These are phyloP conservation scores for Xylaria arbuscula DNA, from an alignment of 2,329 filamentous ascomycete genomes.

Conservation along the genomic window DNA sequence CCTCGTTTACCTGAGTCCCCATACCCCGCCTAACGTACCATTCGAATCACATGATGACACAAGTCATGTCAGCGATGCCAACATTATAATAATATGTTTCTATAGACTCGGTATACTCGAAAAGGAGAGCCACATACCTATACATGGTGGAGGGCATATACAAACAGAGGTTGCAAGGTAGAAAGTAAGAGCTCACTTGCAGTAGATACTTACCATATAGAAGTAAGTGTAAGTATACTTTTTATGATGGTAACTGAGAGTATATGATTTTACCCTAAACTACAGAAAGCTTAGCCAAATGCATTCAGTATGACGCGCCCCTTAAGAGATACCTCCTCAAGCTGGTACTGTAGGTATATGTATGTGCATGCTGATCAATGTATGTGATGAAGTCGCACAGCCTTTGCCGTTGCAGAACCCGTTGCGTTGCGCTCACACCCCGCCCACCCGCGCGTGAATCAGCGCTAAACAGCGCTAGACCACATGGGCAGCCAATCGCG, in stretches of 20 bases:
- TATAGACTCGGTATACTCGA: not conserved
- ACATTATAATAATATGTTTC: slow-evolving; percentile 1
- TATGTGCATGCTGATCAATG: not conserved
- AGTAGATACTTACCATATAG: no score
- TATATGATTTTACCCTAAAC: not conserved
- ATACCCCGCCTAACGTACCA: slow-evolving; percentile 6
- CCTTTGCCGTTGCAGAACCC: slow-evolving; percentile 18
- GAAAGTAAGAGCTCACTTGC: not conserved
- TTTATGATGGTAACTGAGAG: not conserved
- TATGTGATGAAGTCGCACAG: slow-evolving; percentile 28
- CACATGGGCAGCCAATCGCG: not conserved
- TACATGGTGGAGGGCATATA: no score
- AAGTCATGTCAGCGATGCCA: slow-evolving; percentile 15
- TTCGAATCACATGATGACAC: slow-evolving; percentile 25
- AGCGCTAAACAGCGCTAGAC: slow-evolving; percentile 35
- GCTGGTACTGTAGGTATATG: not conserved
- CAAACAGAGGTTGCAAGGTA: no score
- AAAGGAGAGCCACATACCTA: not conserved
- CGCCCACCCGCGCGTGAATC: slow-evolving; percentile 28
- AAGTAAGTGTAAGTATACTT: not conserved
- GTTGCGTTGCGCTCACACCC: slow-evolving; percentile 12
- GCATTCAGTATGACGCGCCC: not conserved
- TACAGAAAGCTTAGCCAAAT: not conserved
- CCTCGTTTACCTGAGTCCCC: not conserved
- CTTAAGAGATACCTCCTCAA: not conserved